phyloP scores from a whole-genome alignment of 192 early-diverging fungal genomes.

The Phlyctochytrium bullatum region DNA sequence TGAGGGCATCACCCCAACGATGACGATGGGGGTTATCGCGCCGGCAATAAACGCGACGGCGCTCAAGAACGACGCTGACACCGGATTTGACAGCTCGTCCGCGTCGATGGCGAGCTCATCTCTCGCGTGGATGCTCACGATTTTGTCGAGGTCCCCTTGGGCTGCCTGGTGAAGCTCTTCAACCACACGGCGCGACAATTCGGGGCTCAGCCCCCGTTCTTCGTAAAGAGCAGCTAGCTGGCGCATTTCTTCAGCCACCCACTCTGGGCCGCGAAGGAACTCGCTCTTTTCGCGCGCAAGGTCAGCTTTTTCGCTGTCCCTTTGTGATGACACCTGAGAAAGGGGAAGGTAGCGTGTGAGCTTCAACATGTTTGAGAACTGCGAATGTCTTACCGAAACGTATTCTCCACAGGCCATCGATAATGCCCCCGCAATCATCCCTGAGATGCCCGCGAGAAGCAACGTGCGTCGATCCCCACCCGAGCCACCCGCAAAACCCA shows the following conservation, averaged over 20 bases:
- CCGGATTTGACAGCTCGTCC: slow-evolving; percentile 40
- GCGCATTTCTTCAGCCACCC: slow-evolving; percentile 31
- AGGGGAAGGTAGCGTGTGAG: too few species aligned
- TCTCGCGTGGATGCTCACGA: slow-evolving; percentile 42
- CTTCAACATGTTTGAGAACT: slow-evolving; percentile 43
- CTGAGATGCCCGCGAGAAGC: slow-evolving; percentile 40
- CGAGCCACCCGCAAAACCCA: slow-evolving; percentile 29
- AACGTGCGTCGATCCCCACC: slow-evolving; percentile 17
- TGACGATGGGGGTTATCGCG: slow-evolving; percentile 30
- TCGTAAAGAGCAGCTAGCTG: slow-evolving; percentile 31
- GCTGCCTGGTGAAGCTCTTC: slow-evolving; percentile 28
- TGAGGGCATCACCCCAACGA: too few species aligned
- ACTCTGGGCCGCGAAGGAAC: slow-evolving; percentile 37
- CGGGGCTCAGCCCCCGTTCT: slow-evolving; percentile 33
- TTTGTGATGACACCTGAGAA: slow-evolving; percentile 46
- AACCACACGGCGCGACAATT: slow-evolving; percentile 35
- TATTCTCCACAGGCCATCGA: slow-evolving; percentile 52
- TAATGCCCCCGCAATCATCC: slow-evolving; percentile 41
- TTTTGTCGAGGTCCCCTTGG: slow-evolving; percentile 37
- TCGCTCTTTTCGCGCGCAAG: slow-evolving; percentile 37
- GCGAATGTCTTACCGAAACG: too few species aligned
- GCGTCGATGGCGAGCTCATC: slow-evolving; percentile 50
- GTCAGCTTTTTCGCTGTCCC: slow-evolving; percentile 43
- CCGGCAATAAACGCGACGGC: slow-evolving; percentile 37
- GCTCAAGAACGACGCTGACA: slow-evolving; percentile 34